A percentile compares a stretch with the other conserved stretches of the same genome.
Conservation (phyloP, 2,329 filamentous ascomycete genomes). For the Gaeumannomyces tritici region DNA sequence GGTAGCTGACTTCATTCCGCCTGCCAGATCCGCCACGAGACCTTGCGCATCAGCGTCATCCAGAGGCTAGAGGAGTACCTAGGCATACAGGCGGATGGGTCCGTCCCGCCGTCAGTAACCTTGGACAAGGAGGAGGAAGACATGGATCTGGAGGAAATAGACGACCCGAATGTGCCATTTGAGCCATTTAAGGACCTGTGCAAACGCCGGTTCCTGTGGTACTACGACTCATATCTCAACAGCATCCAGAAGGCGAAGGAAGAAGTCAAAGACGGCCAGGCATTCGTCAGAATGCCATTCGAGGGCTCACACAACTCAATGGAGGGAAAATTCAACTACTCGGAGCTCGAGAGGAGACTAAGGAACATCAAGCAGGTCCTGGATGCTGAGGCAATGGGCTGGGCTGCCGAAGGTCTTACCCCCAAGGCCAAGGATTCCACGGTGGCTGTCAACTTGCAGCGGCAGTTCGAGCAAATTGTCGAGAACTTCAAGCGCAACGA, state of each 20-base stretch:
- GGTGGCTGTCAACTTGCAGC: slow-evolving; percentile 70
- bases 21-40: slow-evolving; percentile 77
- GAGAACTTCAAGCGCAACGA: slow-evolving; percentile 64
- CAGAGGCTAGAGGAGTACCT: slow-evolving; percentile 75
- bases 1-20: slow-evolving; percentile 5
- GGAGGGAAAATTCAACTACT: slow-evolving; percentile 79
- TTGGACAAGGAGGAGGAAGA: slow-evolving; percentile 29
- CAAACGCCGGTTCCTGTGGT: slow-evolving; percentile 92
- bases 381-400: slow-evolving; percentile 59
- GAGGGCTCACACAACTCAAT: slow-evolving; percentile 69
- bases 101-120: slow-evolving; percentile 22
- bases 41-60: slow-evolving; percentile 75
- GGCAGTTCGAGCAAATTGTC: slow-evolving; percentile 76
- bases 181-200: slow-evolving; percentile 85
- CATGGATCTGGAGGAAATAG: slow-evolving; percentile 38
- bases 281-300: slow-evolving; percentile 80
- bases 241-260: slow-evolving; percentile 56
- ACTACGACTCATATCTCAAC: slow-evolving; percentile 77
- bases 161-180: slow-evolving; percentile 49
- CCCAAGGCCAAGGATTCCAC: slow-evolving; percentile 58
- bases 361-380: slow-evolving; percentile 59
- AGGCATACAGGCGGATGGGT: slow-evolving; percentile 47
- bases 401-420: slow-evolving; percentile 59
- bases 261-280: slow-evolving; percentile 52
- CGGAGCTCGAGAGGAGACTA: slow-evolving; percentile 60